Percentiles rank a stretch among this genome's conserved stretches.
Evolutionary conservation across 192 early-diverging fungal genomes (phyloP).

Genomic region (Mortierella hygrophila): DNA sequence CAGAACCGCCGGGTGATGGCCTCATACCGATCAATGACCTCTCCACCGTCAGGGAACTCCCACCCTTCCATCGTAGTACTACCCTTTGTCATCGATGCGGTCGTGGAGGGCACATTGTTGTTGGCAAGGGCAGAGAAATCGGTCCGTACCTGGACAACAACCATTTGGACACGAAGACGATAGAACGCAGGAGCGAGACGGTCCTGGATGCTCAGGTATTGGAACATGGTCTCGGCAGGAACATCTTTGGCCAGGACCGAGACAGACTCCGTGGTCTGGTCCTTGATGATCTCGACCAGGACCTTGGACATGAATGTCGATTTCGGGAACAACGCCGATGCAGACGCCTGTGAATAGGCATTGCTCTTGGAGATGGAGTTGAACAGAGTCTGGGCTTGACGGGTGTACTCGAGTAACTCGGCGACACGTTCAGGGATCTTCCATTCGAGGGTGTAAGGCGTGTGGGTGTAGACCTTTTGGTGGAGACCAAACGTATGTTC

Average conservation of each 20-base stretch:
- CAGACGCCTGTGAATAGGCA: not conserved
- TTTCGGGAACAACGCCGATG: not conserved
- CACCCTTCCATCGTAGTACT: conserved; percentile 26
- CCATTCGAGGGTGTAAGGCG: conserved; percentile 53
- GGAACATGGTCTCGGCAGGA: conserved; percentile 48
- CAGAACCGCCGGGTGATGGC: conserved; percentile 46
- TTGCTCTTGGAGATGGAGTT: not conserved
- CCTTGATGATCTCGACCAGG: conserved; percentile 35
- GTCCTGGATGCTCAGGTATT: conserved; percentile 43
- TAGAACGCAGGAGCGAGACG: conserved; percentile 33
- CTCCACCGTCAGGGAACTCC: conserved; percentile 41
- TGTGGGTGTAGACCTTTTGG: conserved; percentile 49
- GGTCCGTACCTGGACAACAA: conserved; percentile 27
- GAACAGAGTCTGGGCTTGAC: conserved; percentile 2
- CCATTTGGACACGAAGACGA: conserved; percentile 46
- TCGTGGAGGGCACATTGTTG: not conserved
- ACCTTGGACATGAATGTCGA: conserved; percentile 31
- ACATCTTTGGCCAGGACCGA: conserved; percentile 31
- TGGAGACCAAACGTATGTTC: conserved; percentile 51
- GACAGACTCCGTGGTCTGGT: conserved; percentile 25
- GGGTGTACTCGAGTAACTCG: conserved; percentile 39
- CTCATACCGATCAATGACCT: conserved; percentile 53
- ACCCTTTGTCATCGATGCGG: not conserved
- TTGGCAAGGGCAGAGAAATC: not conserved
- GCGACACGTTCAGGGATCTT: conserved; percentile 26